These are phyloP conservation scores for Camellia sinensis DNA, from an alignment of 148 eudicot genomes.

Conservation along the genomic window DNA sequence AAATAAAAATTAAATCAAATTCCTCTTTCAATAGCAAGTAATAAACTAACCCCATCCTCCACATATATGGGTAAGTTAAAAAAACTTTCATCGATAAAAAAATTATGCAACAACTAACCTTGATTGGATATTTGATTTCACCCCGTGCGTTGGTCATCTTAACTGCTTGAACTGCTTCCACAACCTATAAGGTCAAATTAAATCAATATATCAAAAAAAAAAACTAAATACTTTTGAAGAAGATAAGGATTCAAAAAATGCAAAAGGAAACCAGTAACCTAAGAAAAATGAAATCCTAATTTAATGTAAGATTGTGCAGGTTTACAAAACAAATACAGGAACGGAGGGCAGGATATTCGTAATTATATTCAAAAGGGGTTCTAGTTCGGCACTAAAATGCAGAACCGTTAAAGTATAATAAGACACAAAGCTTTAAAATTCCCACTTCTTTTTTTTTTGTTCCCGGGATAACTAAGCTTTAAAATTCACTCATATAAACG, in stretches of 20 bases:
- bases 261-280: neutral
- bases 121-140: constrained; percentile 89
- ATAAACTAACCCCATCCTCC: neutral
- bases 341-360: neutral
- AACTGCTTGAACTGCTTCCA: constrained; percentile 84
- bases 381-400: no score
- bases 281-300: neutral
- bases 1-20: neutral
- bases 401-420: no score
- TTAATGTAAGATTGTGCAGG: neutral
- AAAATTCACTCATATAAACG: neutral
- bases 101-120: constrained; percentile 44
- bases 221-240: neutral
- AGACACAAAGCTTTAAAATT: neutral
- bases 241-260: neutral
- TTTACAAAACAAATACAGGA: neutral
- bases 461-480: no score
- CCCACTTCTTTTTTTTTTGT: neutral
- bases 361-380: no score
- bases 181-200: constrained; percentile 46
- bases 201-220: neutral
- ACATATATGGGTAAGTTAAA: neutral
- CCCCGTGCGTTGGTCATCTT: constrained; percentile 94
- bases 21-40: neutral
- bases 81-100: neutral